Base-by-base conservation (phyloP, 1,139 yeast genomes). In the Candida buenavistaensis region DNA sequence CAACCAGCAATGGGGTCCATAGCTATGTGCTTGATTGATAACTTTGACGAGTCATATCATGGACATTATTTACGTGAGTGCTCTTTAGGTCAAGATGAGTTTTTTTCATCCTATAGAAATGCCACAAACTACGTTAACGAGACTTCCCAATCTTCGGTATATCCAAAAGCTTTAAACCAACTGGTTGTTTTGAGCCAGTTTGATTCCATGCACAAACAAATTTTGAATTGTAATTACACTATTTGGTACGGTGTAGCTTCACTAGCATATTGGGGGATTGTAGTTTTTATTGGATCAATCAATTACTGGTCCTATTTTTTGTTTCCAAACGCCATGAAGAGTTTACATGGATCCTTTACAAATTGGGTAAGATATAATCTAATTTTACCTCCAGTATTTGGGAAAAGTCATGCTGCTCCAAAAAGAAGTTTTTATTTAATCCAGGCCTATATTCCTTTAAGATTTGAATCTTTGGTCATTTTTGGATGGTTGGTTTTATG, bases 1-100 rank as follows among this genome's bases (percentile, higher is more conserved):
- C 67, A 60, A 40, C 64, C 56, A 11, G 66, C 68, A 1, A 50
- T 63, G 38, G 68, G 68, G 0, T 47, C 68, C 15, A 59, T 62
- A 61, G 59, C 65, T 17, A 47, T 46, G 33, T 63, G 68, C 41
- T 50, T 63, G 32, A 40, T 49, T 21, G 44, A 46, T 28, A 40
- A 30, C 12, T 43, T 44, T 25, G 28, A 33, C 5, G 14, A 24
- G 13, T 14, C 35, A 17, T n/a, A n/a, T n/a, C n/a, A n/a, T n/a
- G n/a, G n/a, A n/a, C 54, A 56, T 12, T 62, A 59, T 39, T 38
- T 62, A 25, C 13, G 35, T 4, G 43, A 47, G 7, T 60, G 68
- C 7, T 26, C 38, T 5, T 46, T 62, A 37, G 48, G 60, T 4
- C 40, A 44, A 25, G 45, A 38, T 8, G 41, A 53, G 10, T 51